Evolutionary conservation across 2,329 filamentous ascomycete species (phyloP).

Genomic region (Exserohilum turcica): DNA sequence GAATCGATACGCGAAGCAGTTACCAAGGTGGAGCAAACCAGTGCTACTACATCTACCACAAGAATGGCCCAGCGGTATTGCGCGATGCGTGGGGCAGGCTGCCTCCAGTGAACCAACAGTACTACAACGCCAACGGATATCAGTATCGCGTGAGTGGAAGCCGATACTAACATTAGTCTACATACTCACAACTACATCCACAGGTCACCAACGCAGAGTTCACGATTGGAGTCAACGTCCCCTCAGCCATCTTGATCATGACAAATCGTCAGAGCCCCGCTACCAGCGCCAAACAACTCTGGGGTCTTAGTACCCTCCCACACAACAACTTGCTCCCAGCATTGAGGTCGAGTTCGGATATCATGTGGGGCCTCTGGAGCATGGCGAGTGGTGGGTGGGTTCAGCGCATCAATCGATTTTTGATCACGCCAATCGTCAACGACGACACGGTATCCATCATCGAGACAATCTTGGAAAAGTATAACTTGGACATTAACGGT

Average conservation of each 20-base stretch:
- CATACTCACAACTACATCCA: background rate
- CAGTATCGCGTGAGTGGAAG: constrained; percentile 17
- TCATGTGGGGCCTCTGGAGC: constrained; percentile 28
- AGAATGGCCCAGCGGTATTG: constrained; percentile 13
- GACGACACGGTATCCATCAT: constrained; percentile 1
- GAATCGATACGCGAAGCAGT: constrained; percentile 7
- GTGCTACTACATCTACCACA: constrained; percentile 18
- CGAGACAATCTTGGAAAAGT: background rate
- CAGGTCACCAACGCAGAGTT: constrained; percentile 20
- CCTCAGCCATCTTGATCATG: constrained; percentile 13
- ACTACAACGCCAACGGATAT: constrained; percentile 17
- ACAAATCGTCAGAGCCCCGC: constrained; percentile 13
- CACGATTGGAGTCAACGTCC: constrained; percentile 17
- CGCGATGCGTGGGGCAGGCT: constrained; percentile 5
- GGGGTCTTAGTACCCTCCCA: background rate
- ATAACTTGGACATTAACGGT: background rate
- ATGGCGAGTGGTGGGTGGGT: background rate
- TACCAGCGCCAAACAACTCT: constrained; percentile 7
- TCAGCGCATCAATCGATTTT: background rate
- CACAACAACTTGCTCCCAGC: constrained; percentile 19
- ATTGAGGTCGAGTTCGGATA: constrained; percentile 19
- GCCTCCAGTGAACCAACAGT: constrained; percentile 16
- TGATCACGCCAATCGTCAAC: background rate
- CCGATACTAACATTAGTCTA: too few species aligned
- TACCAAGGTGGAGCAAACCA: constrained; percentile 18